Percentiles rank a stretch among this genome's conserved stretches.
phyloP scores from a whole-genome alignment of 2,329 filamentous ascomycete genomes.

The Alternaria ethzedia region DNA sequence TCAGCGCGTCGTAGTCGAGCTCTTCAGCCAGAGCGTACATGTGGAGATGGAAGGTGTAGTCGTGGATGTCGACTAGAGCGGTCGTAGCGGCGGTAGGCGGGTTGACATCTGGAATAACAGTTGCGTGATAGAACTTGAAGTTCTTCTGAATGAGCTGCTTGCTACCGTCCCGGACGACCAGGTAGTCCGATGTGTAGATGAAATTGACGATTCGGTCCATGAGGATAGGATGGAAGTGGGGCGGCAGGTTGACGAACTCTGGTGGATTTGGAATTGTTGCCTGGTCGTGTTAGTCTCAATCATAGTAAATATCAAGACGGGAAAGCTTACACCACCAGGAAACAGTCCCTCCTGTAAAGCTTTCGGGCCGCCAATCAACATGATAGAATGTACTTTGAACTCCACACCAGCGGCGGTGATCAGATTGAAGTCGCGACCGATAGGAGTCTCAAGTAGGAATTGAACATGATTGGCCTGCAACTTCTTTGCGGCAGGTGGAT shows the following conservation, averaged over 20 bases:
- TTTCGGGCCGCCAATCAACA: slow-evolving; percentile 21
- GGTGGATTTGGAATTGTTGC: not conserved
- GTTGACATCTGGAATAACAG: not conserved
- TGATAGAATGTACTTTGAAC: slow-evolving; percentile 17
- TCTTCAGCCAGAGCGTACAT: slow-evolving; percentile 19
- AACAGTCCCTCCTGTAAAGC: slow-evolving; percentile 10
- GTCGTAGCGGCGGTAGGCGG: not conserved
- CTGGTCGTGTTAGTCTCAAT: not conserved
- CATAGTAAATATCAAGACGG: not conserved
- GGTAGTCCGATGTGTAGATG: slow-evolving; percentile 20
- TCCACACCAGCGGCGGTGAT: slow-evolving; percentile 10
- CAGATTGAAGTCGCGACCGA: slow-evolving; percentile 19
- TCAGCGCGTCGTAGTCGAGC: slow-evolving; percentile 11
- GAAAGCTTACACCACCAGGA: slow-evolving; percentile 10
- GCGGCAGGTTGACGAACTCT: slow-evolving; percentile 2
- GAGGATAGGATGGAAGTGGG: slow-evolving; percentile 12
- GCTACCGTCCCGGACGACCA: not conserved
- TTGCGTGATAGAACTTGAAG: slow-evolving; percentile 3
- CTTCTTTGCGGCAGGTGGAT: not conserved
- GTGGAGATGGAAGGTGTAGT: slow-evolving; percentile 12
- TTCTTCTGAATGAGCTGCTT: not conserved
- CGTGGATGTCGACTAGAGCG: slow-evolving; percentile 1
- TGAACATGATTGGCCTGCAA: slow-evolving; percentile 1
- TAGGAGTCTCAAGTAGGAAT: slow-evolving; percentile 3
- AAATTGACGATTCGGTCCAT: slow-evolving; percentile 18